These are phyloP conservation scores for Amoebophrya sp. DNA, from an alignment of 169 alveolate genomes.

Conservation along the genomic window DNA sequence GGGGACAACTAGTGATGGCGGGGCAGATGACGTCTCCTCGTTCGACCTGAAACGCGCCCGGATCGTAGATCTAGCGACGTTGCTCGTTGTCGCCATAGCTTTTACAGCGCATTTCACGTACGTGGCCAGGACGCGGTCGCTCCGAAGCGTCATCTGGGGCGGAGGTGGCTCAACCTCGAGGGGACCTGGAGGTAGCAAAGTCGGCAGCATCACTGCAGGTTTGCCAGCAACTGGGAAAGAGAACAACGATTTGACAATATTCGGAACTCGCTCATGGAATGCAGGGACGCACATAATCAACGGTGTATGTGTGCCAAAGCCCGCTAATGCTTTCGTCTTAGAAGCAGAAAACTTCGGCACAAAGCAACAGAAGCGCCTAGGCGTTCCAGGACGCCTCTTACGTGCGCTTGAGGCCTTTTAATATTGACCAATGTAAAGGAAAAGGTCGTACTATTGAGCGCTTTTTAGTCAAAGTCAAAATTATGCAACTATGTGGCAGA, in stretches of 20 bases:
- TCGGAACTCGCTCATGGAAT: background rate
- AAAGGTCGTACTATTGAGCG: no score
- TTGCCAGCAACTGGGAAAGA: background rate
- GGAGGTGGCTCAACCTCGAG: background rate
- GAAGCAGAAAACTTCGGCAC: background rate
- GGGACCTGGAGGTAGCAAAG: background rate
- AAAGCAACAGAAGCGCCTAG: background rate
- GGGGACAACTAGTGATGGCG: background rate
- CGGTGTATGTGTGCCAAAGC: background rate
- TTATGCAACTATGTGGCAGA: no score
- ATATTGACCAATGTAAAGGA: no score
- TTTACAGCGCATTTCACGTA: background rate
- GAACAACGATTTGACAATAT: background rate
- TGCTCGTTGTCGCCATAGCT: background rate
- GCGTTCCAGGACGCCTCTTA: background rate
- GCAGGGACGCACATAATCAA: background rate
- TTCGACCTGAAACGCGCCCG: background rate
- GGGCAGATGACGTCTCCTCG: no score
- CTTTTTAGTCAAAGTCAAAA: no score
- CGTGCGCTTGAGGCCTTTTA: background rate
- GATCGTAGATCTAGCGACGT: background rate
- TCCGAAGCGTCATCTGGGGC: background rate
- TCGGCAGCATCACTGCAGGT: background rate
- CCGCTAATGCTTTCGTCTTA: background rate
- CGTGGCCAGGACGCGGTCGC: background rate